Evolutionary conservation across 192 early-diverging fungal genomes (phyloP).

Genomic region (Rhizophlyctis rosea): DNA sequence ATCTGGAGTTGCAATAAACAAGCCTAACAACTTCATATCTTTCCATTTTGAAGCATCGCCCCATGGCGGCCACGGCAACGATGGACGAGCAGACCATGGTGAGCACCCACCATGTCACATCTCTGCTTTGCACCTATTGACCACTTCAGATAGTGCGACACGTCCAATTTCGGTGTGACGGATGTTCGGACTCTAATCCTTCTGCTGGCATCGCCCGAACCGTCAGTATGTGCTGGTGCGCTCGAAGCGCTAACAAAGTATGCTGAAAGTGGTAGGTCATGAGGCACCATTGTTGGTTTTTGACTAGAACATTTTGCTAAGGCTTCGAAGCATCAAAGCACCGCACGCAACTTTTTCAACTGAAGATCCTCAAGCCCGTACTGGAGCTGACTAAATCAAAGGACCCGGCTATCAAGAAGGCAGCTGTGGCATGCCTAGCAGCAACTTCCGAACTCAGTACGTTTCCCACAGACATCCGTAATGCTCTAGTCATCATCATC

Average conservation of each 20-base stretch:
- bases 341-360: conserved; percentile 37
- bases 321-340: conserved; percentile 39
- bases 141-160: conserved; percentile 44
- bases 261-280: conserved; percentile 43
- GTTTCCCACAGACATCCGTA: conserved; percentile 8
- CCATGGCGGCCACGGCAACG: too few relatives aligned
- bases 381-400: conserved; percentile 33
- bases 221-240: conserved; percentile 31
- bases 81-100: too few relatives aligned
- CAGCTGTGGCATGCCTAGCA: conserved; percentile 46
- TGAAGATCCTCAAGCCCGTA: conserved; percentile 36
- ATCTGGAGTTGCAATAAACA: too few relatives aligned
- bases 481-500: neutral
- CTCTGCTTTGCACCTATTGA: too few relatives aligned
- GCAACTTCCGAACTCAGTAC: conserved; percentile 46
- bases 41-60: too few relatives aligned
- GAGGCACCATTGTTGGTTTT: neutral
- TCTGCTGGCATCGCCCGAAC: conserved; percentile 45
- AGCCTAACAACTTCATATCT: too few relatives aligned
- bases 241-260: conserved; percentile 52
- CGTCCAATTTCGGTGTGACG: conserved; percentile 29
- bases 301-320: conserved; percentile 3
- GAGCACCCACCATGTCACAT: too few relatives aligned
- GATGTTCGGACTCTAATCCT: conserved; percentile 51
- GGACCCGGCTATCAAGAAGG: conserved; percentile 43